These are phyloP conservation scores for Hamigera avellanea DNA, from an alignment of 495 filamentous ascomycete genomes.

Conservation along the genomic window DNA sequence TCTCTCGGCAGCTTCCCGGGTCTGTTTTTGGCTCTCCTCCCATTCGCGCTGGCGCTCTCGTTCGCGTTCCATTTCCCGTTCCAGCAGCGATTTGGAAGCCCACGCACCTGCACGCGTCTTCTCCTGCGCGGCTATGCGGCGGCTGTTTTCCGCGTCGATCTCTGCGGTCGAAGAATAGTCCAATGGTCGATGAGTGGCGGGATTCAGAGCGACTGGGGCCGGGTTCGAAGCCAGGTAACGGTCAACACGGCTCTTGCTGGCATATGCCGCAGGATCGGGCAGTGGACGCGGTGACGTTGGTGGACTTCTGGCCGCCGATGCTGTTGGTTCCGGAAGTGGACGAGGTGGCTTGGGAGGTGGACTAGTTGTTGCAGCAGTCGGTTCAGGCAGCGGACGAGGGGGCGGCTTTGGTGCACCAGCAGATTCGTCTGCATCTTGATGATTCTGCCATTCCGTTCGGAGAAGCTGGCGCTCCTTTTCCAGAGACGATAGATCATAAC, in stretches of 20 bases:
- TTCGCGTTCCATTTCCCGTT: conserved; percentile 94
- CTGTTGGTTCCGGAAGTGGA: conserved; percentile 11
- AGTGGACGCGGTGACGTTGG: conserved; percentile 32
- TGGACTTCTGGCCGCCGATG: conserved; percentile 1
- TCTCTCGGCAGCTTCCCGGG: conserved; percentile 39
- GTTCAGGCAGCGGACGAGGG: conserved; percentile 24
- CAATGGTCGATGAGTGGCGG: conserved; percentile 29
- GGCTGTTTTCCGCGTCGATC: conserved; percentile 56
- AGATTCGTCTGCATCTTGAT: conserved; percentile 29
- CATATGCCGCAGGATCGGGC: conserved; percentile 37
- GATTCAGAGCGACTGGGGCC: conserved; percentile 25
- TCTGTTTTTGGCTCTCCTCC: conserved; percentile 81
- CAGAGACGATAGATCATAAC: conserved; percentile 56
- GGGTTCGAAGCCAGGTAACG: conserved; percentile 42
- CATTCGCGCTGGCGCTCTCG: conserved; percentile 86
- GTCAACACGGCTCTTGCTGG: conserved; percentile 26
- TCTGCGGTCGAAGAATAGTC: conserved; percentile 54
- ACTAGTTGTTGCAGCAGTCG: conserved; percentile 6
- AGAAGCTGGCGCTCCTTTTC: conserved; percentile 67
- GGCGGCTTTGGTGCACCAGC: conserved; percentile 15
- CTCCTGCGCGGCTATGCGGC: conserved; percentile 48
- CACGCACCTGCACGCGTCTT: conserved; percentile 66
- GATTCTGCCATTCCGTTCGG: conserved; percentile 53
- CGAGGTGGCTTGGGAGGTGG: conserved; percentile 5
- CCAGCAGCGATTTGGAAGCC: conserved; percentile 72